phyloP scores from a whole-genome alignment of 192 early-diverging fungal species.

The Coemansia umbellata region DNA sequence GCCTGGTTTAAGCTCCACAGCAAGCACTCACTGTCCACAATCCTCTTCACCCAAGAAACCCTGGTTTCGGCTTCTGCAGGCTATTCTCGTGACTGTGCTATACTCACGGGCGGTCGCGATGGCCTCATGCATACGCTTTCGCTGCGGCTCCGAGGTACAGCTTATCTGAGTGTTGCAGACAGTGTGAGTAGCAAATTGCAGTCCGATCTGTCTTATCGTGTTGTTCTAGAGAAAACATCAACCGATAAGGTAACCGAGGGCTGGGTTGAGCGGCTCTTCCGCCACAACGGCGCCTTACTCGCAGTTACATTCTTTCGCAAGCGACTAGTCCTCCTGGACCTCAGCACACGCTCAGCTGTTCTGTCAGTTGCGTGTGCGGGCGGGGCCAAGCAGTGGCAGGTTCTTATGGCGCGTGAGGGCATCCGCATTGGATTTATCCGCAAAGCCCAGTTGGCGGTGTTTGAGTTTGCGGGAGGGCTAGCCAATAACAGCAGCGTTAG shows the following conservation, averaged over 20 bases:
- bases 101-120: slow-evolving; percentile 27
- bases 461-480: slow-evolving; percentile 7
- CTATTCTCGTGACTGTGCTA: neutral
- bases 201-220: neutral
- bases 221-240: neutral
- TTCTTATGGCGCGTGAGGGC: slow-evolving; percentile 48
- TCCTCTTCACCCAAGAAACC: neutral
- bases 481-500: neutral
- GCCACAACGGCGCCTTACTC: slow-evolving; percentile 54
- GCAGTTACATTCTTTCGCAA: slow-evolving; percentile 73
- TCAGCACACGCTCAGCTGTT: slow-evolving; percentile 59
- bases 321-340: slow-evolving; percentile 66
- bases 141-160: neutral
- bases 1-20: slow-evolving; percentile 5
- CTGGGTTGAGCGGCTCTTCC: slow-evolving; percentile 61
- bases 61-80: neutral
- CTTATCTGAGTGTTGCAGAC: slow-evolving; percentile 31
- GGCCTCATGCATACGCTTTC: slow-evolving; percentile 5
- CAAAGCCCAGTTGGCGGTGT: slow-evolving; percentile 47
- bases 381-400: slow-evolving; percentile 69
- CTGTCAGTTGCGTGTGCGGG: slow-evolving; percentile 72
- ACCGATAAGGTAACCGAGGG: slow-evolving; percentile 70
- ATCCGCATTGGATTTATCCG: slow-evolving; percentile 52
- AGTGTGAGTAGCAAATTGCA: slow-evolving; percentile 68
- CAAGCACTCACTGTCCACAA: neutral